Conservation (phyloP, 2,329 filamentous ascomycete species). For the Claviceps digitariae region DNA sequence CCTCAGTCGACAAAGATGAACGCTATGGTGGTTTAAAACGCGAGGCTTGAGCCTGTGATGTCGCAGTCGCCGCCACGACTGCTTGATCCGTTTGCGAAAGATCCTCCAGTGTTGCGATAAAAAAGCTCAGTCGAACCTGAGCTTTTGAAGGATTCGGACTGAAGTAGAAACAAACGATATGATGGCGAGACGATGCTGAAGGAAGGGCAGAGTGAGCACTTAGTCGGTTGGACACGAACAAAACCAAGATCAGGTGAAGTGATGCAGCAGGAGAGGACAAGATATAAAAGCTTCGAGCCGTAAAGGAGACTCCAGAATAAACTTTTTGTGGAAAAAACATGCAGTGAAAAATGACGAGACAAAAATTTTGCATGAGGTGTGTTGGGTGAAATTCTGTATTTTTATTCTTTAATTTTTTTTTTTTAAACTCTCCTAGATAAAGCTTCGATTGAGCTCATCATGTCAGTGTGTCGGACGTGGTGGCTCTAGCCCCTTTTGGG, state of each 20-base stretch:
- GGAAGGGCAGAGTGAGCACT: background rate
- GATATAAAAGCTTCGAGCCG: background rate
- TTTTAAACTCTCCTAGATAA: background rate
- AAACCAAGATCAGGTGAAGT: background rate
- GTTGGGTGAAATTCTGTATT: too few species aligned
- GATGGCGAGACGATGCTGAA: too few species aligned
- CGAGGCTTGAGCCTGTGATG: constrained; percentile 2
- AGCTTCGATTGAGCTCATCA: background rate
- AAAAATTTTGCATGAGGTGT: background rate
- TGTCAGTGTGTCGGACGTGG: background rate
- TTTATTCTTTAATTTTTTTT: background rate
- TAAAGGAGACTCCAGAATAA: background rate
- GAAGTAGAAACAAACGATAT: background rate
- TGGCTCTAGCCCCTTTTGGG: background rate
- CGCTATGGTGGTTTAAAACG: constrained; percentile 8
- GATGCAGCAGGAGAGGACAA: background rate
- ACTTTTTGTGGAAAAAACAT: background rate
- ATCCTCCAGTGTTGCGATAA: constrained; percentile 9
- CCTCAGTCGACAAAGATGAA: background rate
- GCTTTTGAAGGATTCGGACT: background rate
- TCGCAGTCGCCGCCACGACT: constrained; percentile 9
- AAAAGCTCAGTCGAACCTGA: constrained; percentile 7
- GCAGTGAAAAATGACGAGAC: background rate
- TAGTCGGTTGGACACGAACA: background rate
- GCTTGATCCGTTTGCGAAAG: constrained; percentile 3